phyloP scores from a whole-genome alignment of 129 eudicot species.

The Calendula officinalis region DNA sequence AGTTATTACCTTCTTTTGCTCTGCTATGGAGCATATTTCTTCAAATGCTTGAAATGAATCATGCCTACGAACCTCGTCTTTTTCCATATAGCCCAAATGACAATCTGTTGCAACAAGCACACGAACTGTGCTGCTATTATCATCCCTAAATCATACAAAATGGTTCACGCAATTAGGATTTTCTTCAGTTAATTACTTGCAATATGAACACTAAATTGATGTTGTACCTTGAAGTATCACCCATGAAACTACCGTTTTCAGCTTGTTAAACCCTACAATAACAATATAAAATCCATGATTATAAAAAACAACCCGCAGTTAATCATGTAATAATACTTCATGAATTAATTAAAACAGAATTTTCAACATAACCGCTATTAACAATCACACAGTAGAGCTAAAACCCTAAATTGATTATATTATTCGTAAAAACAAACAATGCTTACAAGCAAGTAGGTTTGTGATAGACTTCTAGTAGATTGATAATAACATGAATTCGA shows the following conservation, averaged over 20 bases:
- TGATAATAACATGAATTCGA: background rate
- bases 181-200: constrained; percentile 1
- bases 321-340: background rate
- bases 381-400: background rate
- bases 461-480: background rate
- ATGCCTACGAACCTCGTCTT: constrained; percentile 91
- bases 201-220: background rate
- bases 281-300: background rate
- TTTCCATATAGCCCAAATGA: constrained; percentile 97
- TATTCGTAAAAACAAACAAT: background rate
- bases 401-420: constrained; percentile 24
- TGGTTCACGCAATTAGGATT: background rate
- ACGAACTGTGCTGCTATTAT: constrained; percentile 61
- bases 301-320: constrained; percentile 9
- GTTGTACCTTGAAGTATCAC: constrained; percentile 43
- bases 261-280: constrained; percentile 38
- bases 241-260: constrained; percentile 31
- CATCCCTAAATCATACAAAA: constrained; percentile 60
- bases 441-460: constrained; percentile 8
- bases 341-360: background rate
- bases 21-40: constrained; percentile 94
- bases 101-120: constrained; percentile 95
- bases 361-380: constrained; percentile 5
- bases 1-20: constrained; percentile 64
- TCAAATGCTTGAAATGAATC: constrained; percentile 96